Percentiles rank a stretch among this genome's conserved stretches.
Evolutionary conservation across 1,139 yeast genomes (phyloP).

Genomic region (Lodderomyces parapsilosis): DNA sequence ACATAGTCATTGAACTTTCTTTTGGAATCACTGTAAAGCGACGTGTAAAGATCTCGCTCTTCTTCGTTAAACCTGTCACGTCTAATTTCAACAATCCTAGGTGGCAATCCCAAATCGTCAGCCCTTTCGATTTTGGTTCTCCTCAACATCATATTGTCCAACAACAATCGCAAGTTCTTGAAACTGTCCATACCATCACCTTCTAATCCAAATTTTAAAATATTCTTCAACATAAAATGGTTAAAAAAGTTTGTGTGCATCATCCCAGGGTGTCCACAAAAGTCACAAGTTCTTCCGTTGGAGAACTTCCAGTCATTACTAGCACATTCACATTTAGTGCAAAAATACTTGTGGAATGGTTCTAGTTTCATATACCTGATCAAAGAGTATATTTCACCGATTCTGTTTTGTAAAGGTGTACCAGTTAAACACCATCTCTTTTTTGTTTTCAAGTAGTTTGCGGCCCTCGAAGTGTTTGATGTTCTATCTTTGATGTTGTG

Average conservation of each 20-base stretch:
- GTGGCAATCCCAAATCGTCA: slow-evolving; percentile 95
- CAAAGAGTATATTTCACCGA: slow-evolving; percentile 92
- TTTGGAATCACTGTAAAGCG: slow-evolving; percentile 81
- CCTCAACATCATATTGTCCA: slow-evolving; percentile 82
- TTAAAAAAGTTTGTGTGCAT: slow-evolving; percentile 92
- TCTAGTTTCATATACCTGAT: slow-evolving; percentile 77
- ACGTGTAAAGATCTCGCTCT: slow-evolving; percentile 86
- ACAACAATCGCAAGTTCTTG: slow-evolving; percentile 66
- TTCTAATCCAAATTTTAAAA: slow-evolving; percentile 77
- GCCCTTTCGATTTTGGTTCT: slow-evolving; percentile 95
- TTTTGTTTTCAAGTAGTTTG: slow-evolving; percentile 64
- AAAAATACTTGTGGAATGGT: slow-evolving; percentile 87
- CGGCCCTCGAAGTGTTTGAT: slow-evolving; percentile 91
- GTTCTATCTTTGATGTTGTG: slow-evolving; percentile 95
- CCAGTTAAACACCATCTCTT: slow-evolving; percentile 93
- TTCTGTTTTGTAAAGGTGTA: slow-evolving; percentile 92
- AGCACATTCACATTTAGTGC: slow-evolving; percentile 85
- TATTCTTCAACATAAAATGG: slow-evolving; percentile 90
- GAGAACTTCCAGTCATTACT: slow-evolving; percentile 81
- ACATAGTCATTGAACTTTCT: slow-evolving; percentile 86
- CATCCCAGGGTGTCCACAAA: slow-evolving; percentile 91
- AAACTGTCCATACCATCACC: slow-evolving; percentile 82
- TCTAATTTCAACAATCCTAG: slow-evolving; percentile 85
- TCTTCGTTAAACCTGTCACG: slow-evolving; percentile 88
- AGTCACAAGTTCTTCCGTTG: slow-evolving; percentile 79